phyloP scores from a whole-genome alignment of 108 stramenopile genomes.

The Asterionellopsis glacialis region DNA sequence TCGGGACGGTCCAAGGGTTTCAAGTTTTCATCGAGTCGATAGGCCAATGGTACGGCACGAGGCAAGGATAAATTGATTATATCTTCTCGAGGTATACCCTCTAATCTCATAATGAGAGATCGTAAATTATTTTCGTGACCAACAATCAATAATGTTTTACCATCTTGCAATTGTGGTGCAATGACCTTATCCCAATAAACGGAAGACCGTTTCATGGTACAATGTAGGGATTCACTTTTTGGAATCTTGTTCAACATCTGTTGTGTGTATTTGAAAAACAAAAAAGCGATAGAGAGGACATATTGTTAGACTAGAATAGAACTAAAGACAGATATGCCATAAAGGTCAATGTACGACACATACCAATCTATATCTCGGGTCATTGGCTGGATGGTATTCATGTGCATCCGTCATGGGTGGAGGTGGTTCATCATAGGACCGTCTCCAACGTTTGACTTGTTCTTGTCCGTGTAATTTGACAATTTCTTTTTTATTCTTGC shows the following conservation, averaged over 20 bases:
- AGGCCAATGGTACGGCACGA: constrained; percentile 87
- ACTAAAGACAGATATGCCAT: no score
- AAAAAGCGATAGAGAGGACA: no score
- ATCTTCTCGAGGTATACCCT: constrained; percentile 84
- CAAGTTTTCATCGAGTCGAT: constrained; percentile 75
- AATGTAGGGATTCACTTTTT: constrained; percentile 73
- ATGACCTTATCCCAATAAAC: constrained; percentile 89
- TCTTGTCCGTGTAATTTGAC: constrained; percentile 66
- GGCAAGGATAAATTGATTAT: constrained; percentile 89
- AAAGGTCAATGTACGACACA: no score
- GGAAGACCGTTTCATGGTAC: constrained; percentile 78
- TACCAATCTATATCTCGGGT: no score
- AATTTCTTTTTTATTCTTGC: constrained; percentile 93
- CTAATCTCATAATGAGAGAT: constrained; percentile 91
- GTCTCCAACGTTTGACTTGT: constrained; percentile 85
- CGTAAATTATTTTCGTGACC: constrained; percentile 97
- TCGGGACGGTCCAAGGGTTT: constrained; percentile 76
- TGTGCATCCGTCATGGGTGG: constrained; percentile 71
- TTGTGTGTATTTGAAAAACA: no score
- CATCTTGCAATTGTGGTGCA: constrained; percentile 69
- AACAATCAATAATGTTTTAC: constrained; percentile 91
- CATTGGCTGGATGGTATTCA: constrained; percentile 81
- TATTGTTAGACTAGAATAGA: no score
- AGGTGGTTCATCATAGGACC: constrained; percentile 88
- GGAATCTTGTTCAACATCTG: constrained; percentile 68